Percentiles rank a stretch among this genome's conserved stretches.
phyloP scores from a whole-genome alignment of 768 basidiomycete genomes.

The Cytidiella melzeri region DNA sequence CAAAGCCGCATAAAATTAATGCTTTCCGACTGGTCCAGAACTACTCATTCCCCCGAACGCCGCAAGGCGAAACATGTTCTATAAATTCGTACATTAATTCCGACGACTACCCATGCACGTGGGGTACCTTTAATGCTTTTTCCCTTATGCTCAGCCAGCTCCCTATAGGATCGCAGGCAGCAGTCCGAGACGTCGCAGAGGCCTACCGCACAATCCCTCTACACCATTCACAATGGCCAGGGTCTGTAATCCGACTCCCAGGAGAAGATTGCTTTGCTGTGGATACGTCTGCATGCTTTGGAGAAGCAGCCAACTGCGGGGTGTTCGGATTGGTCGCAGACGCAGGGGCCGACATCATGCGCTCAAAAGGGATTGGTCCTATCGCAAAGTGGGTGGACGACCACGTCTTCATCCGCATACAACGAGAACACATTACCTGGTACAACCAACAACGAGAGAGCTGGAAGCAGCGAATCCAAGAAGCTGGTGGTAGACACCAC shows the following conservation, averaged over 20 bases:
- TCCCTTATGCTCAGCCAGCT: slow-evolving; percentile 27
- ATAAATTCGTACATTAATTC: slow-evolving; percentile 28
- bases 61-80: too few species aligned
- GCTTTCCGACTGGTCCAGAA: slow-evolving; percentile 30
- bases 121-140: slow-evolving; percentile 35
- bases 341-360: slow-evolving; percentile 27
- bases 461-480: too few species aligned
- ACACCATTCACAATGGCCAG: slow-evolving; percentile 30
- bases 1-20: slow-evolving; percentile 25
- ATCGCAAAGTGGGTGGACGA: slow-evolving; percentile 37
- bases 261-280: neutral
- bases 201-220: slow-evolving; percentile 32
- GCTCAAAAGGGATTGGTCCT: slow-evolving; percentile 14
- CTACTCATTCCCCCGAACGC: slow-evolving; percentile 19
- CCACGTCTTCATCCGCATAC: slow-evolving; percentile 28
- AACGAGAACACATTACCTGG: too few species aligned
- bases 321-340: slow-evolving; percentile 16
- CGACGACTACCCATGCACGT: slow-evolving; percentile 32
- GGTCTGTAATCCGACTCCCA: slow-evolving; percentile 16
- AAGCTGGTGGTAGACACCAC: too few species aligned
- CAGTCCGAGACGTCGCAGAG: slow-evolving; percentile 31
- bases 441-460: too few species aligned
- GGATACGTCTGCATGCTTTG: slow-evolving; percentile 8
- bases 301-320: slow-evolving; percentile 1
- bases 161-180: slow-evolving; percentile 33